Evolutionary conservation across 305 asterid genomes (phyloP).

Genomic region (Fraxinus albicans): DNA sequence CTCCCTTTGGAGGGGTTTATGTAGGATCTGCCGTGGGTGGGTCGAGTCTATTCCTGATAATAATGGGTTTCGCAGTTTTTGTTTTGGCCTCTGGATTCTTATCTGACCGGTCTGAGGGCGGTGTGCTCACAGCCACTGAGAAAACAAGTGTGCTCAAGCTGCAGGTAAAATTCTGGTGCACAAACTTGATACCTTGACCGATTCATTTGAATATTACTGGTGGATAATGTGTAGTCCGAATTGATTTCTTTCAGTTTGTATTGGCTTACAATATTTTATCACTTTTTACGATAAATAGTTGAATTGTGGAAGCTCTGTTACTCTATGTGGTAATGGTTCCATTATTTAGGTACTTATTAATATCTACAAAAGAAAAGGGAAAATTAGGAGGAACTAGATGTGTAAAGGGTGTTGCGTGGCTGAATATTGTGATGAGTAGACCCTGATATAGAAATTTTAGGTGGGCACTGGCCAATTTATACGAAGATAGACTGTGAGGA

Average conservation of each 20-base stretch:
- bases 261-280: not conserved
- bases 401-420: not conserved
- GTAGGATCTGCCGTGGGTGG: constrained; percentile 89
- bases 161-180: constrained; percentile 56
- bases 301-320: not conserved
- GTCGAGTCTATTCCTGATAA: constrained; percentile 56
- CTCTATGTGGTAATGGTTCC: not conserved
- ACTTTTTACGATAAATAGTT: not conserved
- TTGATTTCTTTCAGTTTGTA: not conserved
- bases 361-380: not conserved
- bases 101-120: constrained; percentile 64
- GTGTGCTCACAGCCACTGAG: constrained; percentile 74
- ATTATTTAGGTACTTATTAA: not conserved
- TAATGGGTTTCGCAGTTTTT: constrained; percentile 67
- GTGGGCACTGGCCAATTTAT: not conserved
- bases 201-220: constrained; percentile 1
- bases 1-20: constrained; percentile 78
- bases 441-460: not conserved
- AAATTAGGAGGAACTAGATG: not conserved
- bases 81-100: constrained; percentile 78
- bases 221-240: not conserved
- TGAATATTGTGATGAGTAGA: not conserved
- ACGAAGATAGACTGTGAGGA: not conserved
- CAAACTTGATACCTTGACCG: not conserved
- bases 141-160: constrained; percentile 82